A percentile compares a stretch with the other conserved stretches of the same genome.
phyloP scores from a whole-genome alignment of 345 rosid species.

The Citrus hindsii region DNA sequence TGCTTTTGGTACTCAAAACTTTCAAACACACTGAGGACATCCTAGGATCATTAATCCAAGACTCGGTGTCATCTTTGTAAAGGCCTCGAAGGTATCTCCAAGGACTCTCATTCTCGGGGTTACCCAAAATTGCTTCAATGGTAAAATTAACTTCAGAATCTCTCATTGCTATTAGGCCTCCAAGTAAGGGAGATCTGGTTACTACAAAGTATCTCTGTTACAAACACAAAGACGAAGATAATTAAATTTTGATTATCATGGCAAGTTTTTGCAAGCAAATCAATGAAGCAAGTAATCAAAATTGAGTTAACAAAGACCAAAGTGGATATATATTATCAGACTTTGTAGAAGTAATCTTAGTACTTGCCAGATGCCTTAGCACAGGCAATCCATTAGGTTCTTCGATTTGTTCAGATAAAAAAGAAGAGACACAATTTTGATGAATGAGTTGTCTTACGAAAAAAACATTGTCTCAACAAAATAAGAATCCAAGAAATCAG shows the following conservation, averaged over 20 bases:
- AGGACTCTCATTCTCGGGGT: slow-evolving; percentile 80
- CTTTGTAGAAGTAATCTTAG: too few relatives aligned
- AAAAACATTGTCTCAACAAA: too few relatives aligned
- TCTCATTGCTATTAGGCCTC: slow-evolving; percentile 70
- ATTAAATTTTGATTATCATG: background rate
- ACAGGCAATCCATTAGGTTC: too few relatives aligned
- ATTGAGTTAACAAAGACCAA: too few relatives aligned
- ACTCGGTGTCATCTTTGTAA: slow-evolving; percentile 48
- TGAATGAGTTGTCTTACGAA: too few relatives aligned
- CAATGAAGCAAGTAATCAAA: too few relatives aligned
- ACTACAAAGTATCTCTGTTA: slow-evolving; percentile 73
- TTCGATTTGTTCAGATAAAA: too few relatives aligned
- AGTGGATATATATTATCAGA: too few relatives aligned
- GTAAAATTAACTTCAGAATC: slow-evolving; percentile 73
- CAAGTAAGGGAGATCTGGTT: slow-evolving; percentile 60
- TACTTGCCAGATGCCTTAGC: too few relatives aligned
- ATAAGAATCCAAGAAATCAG: too few relatives aligned
- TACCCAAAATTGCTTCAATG: slow-evolving; percentile 46
- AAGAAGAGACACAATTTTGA: too few relatives aligned
- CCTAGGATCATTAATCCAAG: slow-evolving; percentile 52
- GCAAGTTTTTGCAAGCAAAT: too few relatives aligned
- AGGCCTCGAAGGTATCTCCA: slow-evolving; percentile 90
- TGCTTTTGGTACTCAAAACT: slow-evolving; percentile 44
- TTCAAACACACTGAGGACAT: slow-evolving; percentile 62
- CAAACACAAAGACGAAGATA: slow-evolving; percentile 7